Evolutionary conservation across 2,329 filamentous ascomycete genomes (phyloP).

Genomic region (Chaetothyriales sp.): DNA sequence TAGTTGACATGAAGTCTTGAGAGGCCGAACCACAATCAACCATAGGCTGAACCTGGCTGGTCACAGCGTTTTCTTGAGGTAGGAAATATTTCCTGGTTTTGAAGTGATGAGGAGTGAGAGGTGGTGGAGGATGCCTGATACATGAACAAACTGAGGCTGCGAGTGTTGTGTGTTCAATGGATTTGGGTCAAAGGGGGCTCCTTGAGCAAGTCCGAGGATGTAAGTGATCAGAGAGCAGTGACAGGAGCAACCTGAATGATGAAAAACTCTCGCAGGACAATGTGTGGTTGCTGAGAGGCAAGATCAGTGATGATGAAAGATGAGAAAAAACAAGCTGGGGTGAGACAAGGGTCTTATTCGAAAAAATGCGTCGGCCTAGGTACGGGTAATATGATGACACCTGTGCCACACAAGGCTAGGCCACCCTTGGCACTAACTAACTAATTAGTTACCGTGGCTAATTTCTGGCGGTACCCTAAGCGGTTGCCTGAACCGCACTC

Average conservation of each 20-base stretch:
- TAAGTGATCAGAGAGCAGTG: constrained; percentile 11
- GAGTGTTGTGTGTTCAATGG: constrained; percentile 1
- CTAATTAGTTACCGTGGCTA: no score
- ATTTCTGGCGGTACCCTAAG: no score
- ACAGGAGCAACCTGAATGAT: constrained; percentile 10
- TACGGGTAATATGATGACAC: neutral
- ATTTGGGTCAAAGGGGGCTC: neutral
- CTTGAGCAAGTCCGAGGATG: constrained; percentile 3
- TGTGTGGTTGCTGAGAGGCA: constrained; percentile 10
- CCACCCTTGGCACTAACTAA: neutral
- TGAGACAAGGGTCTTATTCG: neutral
- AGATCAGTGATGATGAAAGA: constrained; percentile 2
- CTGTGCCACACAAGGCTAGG: neutral
- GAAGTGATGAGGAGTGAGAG: constrained; percentile 85
- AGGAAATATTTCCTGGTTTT: constrained; percentile 95
- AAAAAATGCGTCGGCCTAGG: neutral
- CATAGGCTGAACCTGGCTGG: constrained; percentile 71
- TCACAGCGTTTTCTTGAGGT: constrained; percentile 88
- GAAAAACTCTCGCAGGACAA: constrained; percentile 16
- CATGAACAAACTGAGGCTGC: constrained; percentile 60
- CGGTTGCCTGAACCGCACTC: no score
- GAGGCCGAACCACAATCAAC: constrained; percentile 46
- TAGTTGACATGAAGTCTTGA: constrained; percentile 18
- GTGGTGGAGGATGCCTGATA: constrained; percentile 94
- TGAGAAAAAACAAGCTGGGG: no score